Evolutionary conservation across 768 basidiomycete species (phyloP), one percentile per base, ranked within the genome.

Genomic region (Podaxis mareebaensis): DNA sequence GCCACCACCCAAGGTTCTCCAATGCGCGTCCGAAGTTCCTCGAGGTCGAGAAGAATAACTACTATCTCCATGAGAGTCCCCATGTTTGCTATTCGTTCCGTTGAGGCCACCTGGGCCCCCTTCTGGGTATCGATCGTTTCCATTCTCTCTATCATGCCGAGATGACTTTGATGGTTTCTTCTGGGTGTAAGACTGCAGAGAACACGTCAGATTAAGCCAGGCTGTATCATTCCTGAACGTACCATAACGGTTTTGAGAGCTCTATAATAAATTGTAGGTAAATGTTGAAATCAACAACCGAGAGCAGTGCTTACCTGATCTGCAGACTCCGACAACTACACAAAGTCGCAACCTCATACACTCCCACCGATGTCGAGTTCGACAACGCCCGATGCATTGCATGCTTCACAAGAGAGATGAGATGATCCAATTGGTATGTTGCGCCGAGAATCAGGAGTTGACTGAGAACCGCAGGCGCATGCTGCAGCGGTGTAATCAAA

Each of bases 321-420:
- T 97, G 95, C 62, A 98, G 78, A 71, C 92, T 91, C 66, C 93
- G 85, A 72, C 91, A 92, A 66, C 87, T 92, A 71, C 93, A 95
- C 3, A 98, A 77, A 2, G 96, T 96, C 8, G 96, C 93, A 10
- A 97, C 95, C 73, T 97, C 95, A 72, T 98, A 98, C 49, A 98
- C 91, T 28, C 91, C 92, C 20, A 96, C 92, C 28, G 92, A 93
- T 12, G 90, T 93, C 30, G 87, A 85, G 69, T 93, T 92, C 36
- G 89, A 91, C 33, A 98, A 75, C 15, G 90, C 85, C 22, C 89
- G 87, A 71, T 99, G 96, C 89, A 99, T 93, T 4, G 95, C 93
- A 73, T 99, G 96, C 68, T 91, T 91, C n/a, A 93, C 93, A 22
- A 96, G 79, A 5, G 78, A 79, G 66, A 89, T 85, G 20, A 99